A percentile compares a stretch with the other conserved stretches of the same genome.
phyloP scores from a whole-genome alignment of 192 early-diverging fungal species.

The Dissophora ornata region DNA sequence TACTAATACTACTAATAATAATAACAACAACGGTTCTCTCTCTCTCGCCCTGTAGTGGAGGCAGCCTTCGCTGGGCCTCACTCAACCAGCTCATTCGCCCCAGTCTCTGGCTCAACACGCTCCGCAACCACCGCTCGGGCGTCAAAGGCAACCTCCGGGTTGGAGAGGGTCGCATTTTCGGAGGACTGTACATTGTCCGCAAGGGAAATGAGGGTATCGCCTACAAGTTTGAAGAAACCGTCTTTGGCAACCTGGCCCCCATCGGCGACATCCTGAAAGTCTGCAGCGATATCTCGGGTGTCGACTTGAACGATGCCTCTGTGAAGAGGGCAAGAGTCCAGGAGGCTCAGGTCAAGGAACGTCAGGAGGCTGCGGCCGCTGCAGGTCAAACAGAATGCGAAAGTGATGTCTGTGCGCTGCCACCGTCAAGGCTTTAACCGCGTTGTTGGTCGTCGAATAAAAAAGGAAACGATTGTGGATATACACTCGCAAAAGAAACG shows the following conservation, averaged over 20 bases:
- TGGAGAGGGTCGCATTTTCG: conserved; percentile 60
- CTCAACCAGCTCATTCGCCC: conserved; percentile 41
- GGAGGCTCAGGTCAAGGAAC: conserved; percentile 22
- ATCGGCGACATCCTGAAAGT: conserved; percentile 55
- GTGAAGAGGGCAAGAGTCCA: conserved; percentile 15
- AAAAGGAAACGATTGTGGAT: no score
- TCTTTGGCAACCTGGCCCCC: conserved; percentile 55
- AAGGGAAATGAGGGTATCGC: conserved; percentile 44
- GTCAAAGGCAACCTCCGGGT: conserved; percentile 52
- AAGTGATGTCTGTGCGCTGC: conserved; percentile 25
- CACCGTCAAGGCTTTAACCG: conserved; percentile 26
- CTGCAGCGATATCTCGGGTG: conserved; percentile 49
- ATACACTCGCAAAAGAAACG: no score
- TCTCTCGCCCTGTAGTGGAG: no score
- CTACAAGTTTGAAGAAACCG: conserved; percentile 55
- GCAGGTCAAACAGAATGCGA: conserved; percentile 33
- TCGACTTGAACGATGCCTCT: conserved; percentile 11
- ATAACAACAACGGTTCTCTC: no score
- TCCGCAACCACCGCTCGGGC: conserved; percentile 46
- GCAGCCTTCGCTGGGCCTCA: conserved; percentile 39
- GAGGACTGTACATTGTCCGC: conserved; percentile 52
- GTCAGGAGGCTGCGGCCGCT: conserved; percentile 10
- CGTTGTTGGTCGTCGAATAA: no score
- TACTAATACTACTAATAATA: no score
- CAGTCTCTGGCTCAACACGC: conserved; percentile 26